Percentiles rank a stretch among this genome's conserved stretches.
Evolutionary conservation across 208 protist species (phyloP).

Genomic region (Acanthamoeba royreba): DNA sequence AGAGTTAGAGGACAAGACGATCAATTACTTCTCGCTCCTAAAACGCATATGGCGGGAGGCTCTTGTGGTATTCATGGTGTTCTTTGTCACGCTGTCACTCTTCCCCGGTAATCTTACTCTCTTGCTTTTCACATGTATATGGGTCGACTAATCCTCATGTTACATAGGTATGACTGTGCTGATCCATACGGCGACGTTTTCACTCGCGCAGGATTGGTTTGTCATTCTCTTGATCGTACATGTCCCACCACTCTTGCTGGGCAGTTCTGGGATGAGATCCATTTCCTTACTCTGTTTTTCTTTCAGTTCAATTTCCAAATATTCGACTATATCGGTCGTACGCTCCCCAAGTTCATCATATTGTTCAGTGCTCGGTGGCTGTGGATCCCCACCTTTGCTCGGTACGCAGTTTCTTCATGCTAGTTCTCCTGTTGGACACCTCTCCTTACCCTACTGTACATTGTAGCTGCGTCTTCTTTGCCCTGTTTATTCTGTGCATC

Average conservation of each 20-base stretch:
- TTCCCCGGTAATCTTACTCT: constrained; percentile 49
- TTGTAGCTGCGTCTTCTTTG: constrained; percentile 36
- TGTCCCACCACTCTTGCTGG: neutral
- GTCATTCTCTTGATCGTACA: constrained; percentile 18
- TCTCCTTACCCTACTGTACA: neutral
- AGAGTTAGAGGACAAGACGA: neutral
- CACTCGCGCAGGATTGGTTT: constrained; percentile 33
- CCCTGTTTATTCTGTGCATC: constrained; percentile 57
- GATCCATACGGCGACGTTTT: neutral
- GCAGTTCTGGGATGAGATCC: too few relatives aligned
- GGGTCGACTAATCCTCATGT: neutral
- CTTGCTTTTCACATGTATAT: neutral
- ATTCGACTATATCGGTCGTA: constrained; percentile 59
- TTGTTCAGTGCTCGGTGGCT: constrained; percentile 44
- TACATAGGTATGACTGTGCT: neutral
- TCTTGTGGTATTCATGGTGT: constrained; percentile 59
- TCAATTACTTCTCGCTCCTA: neutral
- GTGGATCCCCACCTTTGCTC: constrained; percentile 49
- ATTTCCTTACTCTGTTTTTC: neutral
- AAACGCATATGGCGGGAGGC: constrained; percentile 55
- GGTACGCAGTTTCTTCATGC: neutral
- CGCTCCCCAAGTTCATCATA: constrained; percentile 53
- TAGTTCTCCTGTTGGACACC: neutral
- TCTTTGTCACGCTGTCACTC: constrained; percentile 60
- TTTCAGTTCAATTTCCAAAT: constrained; percentile 56